phyloP scores from a whole-genome alignment of 306 rosid species.

The Dryas alaskensis region DNA sequence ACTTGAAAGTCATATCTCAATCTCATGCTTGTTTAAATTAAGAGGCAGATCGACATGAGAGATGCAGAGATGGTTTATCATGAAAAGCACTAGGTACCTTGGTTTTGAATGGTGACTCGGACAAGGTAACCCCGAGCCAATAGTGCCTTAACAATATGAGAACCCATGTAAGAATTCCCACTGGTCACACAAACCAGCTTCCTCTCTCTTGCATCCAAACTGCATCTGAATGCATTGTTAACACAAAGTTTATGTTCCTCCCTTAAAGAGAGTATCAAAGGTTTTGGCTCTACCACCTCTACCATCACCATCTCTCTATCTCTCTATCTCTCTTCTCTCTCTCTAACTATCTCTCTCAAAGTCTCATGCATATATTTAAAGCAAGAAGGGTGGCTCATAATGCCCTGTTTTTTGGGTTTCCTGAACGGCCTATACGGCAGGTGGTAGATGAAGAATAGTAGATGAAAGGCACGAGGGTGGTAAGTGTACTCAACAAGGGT shows the following conservation, averaged over 20 bases:
- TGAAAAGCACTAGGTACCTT: not conserved
- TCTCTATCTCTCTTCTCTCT: not conserved
- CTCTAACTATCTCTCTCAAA: not conserved
- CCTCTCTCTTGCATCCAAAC: conserved; percentile 7
- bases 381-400: not conserved
- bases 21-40: not conserved
- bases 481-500: not conserved
- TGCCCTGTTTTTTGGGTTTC: not conserved
- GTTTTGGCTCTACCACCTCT: not conserved
- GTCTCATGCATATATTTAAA: not conserved
- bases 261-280: not conserved
- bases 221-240: conserved; percentile 10
- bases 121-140: conserved; percentile 12
- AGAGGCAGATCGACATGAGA: not conserved
- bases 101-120: conserved; percentile 8
- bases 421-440: not conserved
- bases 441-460: conserved; percentile 8
- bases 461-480: conserved; percentile 21
- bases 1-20: no score
- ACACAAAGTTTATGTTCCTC: conserved; percentile 1
- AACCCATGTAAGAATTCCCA: conserved; percentile 18
- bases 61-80: no score
- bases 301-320: not conserved
- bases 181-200: conserved; percentile 18
- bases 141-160: conserved; percentile 6